Evolutionary conservation across 1,284 basidiomycete species (phyloP).

Genomic region (Tetrapyrgos nigripes): DNA sequence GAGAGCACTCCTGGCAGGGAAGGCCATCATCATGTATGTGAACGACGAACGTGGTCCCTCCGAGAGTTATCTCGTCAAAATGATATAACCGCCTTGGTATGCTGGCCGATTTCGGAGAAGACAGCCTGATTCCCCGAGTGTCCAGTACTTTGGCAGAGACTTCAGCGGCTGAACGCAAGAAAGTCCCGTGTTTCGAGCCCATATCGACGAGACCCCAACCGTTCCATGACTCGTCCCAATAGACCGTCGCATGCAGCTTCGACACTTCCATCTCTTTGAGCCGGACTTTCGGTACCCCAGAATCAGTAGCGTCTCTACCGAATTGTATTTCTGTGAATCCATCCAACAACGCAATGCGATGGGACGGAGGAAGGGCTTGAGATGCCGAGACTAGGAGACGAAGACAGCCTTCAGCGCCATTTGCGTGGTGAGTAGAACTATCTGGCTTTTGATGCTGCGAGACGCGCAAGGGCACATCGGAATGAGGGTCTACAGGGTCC

Average conservation of each 20-base stretch:
- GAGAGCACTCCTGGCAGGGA: conserved; percentile 69
- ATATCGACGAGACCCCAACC: conserved; percentile 81
- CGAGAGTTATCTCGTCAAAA: conserved; percentile 67
- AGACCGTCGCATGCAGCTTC: conserved; percentile 77
- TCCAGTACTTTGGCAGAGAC: conserved; percentile 22
- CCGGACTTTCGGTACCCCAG: conserved; percentile 63
- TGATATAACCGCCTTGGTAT: conserved; percentile 67
- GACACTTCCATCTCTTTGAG: conserved; percentile 84
- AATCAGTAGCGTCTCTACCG: conserved; percentile 65
- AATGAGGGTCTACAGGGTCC: conserved; percentile 23
- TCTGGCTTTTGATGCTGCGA: not conserved
- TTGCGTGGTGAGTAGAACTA: not conserved
- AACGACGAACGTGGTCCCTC: conserved; percentile 69
- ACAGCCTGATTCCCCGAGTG: conserved; percentile 55
- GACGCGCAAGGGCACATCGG: conserved; percentile 5
- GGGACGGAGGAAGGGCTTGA: conserved; percentile 55
- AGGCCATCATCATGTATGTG: conserved; percentile 67
- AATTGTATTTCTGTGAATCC: conserved; percentile 69
- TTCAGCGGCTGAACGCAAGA: conserved; percentile 42
- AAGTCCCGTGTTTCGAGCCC: conserved; percentile 84
- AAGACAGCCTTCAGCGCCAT: conserved; percentile 28
- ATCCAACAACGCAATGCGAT: conserved; percentile 65
- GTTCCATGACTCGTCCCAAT: conserved; percentile 63
- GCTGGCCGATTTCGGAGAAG: conserved; percentile 68
- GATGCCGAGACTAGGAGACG: conserved; percentile 64